These are phyloP conservation scores for Solanum arcanum DNA, from an alignment of 257 asterid genomes.

Conservation along the genomic window DNA sequence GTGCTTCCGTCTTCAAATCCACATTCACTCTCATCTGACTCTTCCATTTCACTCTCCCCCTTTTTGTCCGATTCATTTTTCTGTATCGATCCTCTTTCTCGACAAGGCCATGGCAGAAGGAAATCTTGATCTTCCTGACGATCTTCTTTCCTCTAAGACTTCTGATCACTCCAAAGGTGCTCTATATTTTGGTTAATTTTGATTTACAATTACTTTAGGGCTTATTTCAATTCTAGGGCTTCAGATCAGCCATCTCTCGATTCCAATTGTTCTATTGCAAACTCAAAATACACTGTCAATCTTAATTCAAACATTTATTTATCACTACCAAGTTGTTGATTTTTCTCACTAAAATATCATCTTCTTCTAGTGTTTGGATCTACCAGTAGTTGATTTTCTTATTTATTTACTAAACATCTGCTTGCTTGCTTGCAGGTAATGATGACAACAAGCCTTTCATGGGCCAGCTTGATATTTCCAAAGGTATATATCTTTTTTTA, in stretches of 20 bases:
- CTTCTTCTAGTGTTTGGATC: not conserved
- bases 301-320: not conserved
- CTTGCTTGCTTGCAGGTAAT: constrained; percentile 28
- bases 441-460: constrained; percentile 58
- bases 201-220: constrained; percentile 5
- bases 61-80: not conserved
- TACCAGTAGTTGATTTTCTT: not conserved
- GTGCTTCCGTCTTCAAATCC: not conserved
- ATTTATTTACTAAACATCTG: constrained; percentile 13
- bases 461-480: constrained; percentile 65
- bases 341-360: not conserved
- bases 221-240: constrained; percentile 4
- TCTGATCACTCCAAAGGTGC: constrained; percentile 82
- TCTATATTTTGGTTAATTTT: not conserved
- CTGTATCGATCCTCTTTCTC: constrained; percentile 6
- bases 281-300: not conserved
- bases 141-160: constrained; percentile 48
- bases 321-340: not conserved
- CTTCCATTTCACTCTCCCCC: not conserved
- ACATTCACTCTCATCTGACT: not conserved
- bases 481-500: constrained; percentile 30
- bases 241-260: constrained; percentile 23
- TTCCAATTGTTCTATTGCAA: not conserved
- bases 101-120: constrained; percentile 50
- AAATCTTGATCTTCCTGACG: constrained; percentile 70